These are phyloP conservation scores for Blumeriella jaapii DNA, from an alignment of 2,329 filamentous ascomycete species.

Conservation along the genomic window DNA sequence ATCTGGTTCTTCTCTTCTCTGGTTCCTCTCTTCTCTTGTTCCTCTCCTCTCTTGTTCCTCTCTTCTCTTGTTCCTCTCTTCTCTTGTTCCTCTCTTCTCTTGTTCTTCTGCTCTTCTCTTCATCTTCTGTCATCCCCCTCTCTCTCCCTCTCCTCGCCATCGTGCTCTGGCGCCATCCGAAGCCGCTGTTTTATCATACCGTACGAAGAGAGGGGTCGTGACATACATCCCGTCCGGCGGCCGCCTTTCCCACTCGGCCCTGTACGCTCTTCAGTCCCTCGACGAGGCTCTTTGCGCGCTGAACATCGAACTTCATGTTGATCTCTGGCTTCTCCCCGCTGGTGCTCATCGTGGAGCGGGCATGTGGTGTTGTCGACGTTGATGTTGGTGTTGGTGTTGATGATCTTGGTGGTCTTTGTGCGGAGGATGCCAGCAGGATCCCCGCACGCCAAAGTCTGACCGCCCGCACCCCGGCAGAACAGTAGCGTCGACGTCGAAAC, in stretches of 20 bases:
- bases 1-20: too few species aligned
- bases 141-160: not conserved
- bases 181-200: too few species aligned
- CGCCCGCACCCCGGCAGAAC: too few species aligned
- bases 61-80: slow-evolving; percentile 2
- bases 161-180: too few species aligned
- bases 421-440: not conserved
- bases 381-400: slow-evolving; percentile 1
- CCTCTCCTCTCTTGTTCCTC: not conserved
- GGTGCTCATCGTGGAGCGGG: slow-evolving; percentile 1
- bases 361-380: too few species aligned
- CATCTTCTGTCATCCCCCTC: slow-evolving; percentile 12
- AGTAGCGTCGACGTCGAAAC: too few species aligned
- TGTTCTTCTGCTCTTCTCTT: too few species aligned
- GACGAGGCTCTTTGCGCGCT: slow-evolving; percentile 49
- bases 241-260: slow-evolving; percentile 42
- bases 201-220: too few species aligned
- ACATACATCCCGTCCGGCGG: slow-evolving; percentile 43
- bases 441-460: too few species aligned
- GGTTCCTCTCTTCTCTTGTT: too few species aligned
- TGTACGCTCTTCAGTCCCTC: slow-evolving; percentile 51
- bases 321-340: too few species aligned
- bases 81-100: too few species aligned
- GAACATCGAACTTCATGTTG: slow-evolving; percentile 48
- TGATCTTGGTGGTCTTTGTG: slow-evolving; percentile 1